Evolutionary conservation across 202 grass and related monocot species (phyloP).

Genomic region (Brachypodium distachyon): DNA sequence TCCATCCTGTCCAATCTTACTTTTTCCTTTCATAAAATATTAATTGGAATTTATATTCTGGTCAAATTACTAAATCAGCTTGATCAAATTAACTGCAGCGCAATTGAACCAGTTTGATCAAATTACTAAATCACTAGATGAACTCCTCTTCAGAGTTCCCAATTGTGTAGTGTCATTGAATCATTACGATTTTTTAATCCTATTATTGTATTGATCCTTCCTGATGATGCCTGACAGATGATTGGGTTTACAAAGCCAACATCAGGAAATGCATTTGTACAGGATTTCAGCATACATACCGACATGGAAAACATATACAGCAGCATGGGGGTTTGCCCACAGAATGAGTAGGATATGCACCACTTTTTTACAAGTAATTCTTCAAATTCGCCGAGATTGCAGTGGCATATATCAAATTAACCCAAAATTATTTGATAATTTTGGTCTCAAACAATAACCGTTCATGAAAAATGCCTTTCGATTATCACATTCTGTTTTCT

Average conservation of each 20-base stretch:
- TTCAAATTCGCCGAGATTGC: no score
- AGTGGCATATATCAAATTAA: no score
- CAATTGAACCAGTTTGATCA: not conserved
- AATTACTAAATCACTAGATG: not conserved
- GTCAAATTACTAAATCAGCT: no score
- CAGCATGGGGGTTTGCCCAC: conserved; percentile 72
- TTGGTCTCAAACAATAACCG: not conserved
- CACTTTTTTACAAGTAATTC: not conserved
- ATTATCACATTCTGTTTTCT: not conserved
- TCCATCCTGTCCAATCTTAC: not conserved
- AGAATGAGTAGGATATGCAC: conserved; percentile 46
- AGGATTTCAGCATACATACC: conserved; percentile 41
- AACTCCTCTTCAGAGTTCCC: not conserved
- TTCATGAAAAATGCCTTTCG: not conserved
- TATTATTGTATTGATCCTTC: conserved; percentile 3
- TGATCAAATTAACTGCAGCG: no score
- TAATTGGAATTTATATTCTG: not conserved
- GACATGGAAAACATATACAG: conserved; percentile 65
- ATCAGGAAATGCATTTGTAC: conserved; percentile 60
- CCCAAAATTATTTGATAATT: no score
- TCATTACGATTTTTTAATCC: not conserved
- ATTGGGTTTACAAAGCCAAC: conserved; percentile 65
- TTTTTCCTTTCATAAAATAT: not conserved
- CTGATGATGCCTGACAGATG: conserved; percentile 40
- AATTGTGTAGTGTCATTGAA: not conserved